Base-by-base conservation (phyloP, 2,329 filamentous ascomycete genomes). In the Podosphaera xanthii region DNA sequence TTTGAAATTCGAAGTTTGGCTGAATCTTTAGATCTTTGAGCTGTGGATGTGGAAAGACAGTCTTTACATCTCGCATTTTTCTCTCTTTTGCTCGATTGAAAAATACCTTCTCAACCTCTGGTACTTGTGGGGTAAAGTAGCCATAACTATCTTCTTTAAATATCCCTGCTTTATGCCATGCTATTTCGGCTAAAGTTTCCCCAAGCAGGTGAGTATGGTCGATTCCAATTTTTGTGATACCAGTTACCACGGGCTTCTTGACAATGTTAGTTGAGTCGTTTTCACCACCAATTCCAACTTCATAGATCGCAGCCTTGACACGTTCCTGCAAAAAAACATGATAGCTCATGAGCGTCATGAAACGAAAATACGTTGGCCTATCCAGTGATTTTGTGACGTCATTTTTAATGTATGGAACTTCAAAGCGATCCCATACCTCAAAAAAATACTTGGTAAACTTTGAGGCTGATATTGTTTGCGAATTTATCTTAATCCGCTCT, bases 161-260 rank as follows among this genome's bases (percentile, higher is more conserved):
- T 60, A 87, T 83, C 1, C 83, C 84, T 0, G 81, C 79, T 70
- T 87, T 87, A 70, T 87, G 82, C 83, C 83, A 86, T 0, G 83
- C 81, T 62, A 87, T 85, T 68, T 80, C 75, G 38, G 78, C 78
- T 9, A 85, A 71, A 0, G 80, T 83, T 22, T 75, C 70, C 3
- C 84, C 84, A 1, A 87, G 74, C 30, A 76, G 74, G 58, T 74
- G 76, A 42, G 84, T 76, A 65, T 87, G 84, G 65, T 87, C 84
- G 62, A 87, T 80, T 3, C 81, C 83, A 8, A 87, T 72, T n/a
- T 78, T 77, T 53, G 77, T 81, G 59, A 87, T 80, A 0, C 77
- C 83, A 0, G 77, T 75, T 0, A 75, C 82, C 0, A 77, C 72
- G 0, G 82, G 80, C 10, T 70, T 69, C 58, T 76, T 72, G 0